Base-by-base conservation (phyloP, 345 rosid species). In the Turnera subulata region DNA sequence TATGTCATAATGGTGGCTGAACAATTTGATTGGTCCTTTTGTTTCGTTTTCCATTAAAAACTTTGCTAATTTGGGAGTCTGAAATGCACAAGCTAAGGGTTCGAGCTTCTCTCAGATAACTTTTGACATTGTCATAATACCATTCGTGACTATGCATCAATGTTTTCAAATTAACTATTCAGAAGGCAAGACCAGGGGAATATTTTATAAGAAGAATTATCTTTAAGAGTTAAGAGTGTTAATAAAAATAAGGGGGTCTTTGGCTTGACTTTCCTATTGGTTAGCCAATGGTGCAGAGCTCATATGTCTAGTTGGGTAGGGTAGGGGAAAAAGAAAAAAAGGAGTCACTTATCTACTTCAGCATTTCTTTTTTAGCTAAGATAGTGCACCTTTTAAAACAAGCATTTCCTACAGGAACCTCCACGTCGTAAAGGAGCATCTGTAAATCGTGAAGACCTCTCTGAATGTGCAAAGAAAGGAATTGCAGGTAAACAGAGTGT, bases 381-480 rank as follows among this genome's bases (percentile, higher is more conserved):
- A 66, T 33, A 12, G 40, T 55, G 18, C 53, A 20, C 42, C 17
- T 15, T 22, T 50, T 38, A 19, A 47, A 62, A 51, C 47, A 54
- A 58, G n/a, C 32, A 62, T 56, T 64, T 64, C n/a, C 15, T 25
- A 56, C 74, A 92, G 96, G 96, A 84, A 67, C 66, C 74, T 71
- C 62, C 79, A 44, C 95, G 82, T 32, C 96, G 69, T 23, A 76
- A 66, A 59, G n/a, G n/a, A n/a, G 76, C 76, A 59, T 67, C 84
- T 63, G 73, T 37, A 19, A 70, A 50, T 38, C 67, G 75, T 53
- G 86, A 86, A 11, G 80, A 76, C 42, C 86, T 89, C n/a, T 92
- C 98, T 22, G 97, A 92, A 32, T 89, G 98, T 76, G 96, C 88
- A 50, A 83, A 75, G 80, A 89, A 86, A 76, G 97, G 95, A 71